Base-by-base conservation (phyloP, 2,329 filamentous ascomycete genomes). In the Pseudovirgaria hyperparasitica region DNA sequence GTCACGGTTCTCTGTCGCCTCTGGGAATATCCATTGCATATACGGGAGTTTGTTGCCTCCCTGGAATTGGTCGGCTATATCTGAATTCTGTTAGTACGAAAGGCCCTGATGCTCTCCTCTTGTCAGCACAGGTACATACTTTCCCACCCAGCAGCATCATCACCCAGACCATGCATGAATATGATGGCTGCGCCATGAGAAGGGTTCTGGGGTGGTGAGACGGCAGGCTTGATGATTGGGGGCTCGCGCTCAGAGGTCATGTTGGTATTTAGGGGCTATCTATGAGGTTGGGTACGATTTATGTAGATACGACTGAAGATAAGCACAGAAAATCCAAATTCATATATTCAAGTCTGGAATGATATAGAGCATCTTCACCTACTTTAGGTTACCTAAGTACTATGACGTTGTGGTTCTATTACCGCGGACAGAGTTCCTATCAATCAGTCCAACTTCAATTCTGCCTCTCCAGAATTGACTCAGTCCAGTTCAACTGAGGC, bases 1-100 rank as follows among this genome's bases (percentile, higher is more conserved):
- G 23, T 65, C 59, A 30, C 48, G 55, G 37, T 65, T 58, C 20
- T 60, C 50, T 22, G 52, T 47, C 3, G 64, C 63, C 29, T 62
- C 65, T 9, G 65, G 63, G 16, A 68, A 52, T 21, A 65, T 45
- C 63, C 63, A 67, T 25, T 53, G 49, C 36, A 65, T 43, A 38
- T 64, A 52, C 1, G 60, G 53, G 5, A 67, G 50, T 41, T 66
- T 67, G 32, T 47, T 43, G 23, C 58, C 58, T 20, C 54, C 39
- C 32, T 64, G 61, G 37, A 67, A 65, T 35, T 64, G 61, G 16
- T 55, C 49, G 10, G 57, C 56, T 6, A 65, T 47, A 26, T 55
- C 55, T 59, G 26, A 21, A 14, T 15, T 17, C 14, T 17, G 20
- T 36, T 17, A 26, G 13, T n/a, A n/a, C n/a, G n/a, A n/a, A n/a